These are phyloP conservation scores for Didymella segeticola DNA, from an alignment of 2,329 filamentous ascomycete genomes.

Conservation along the genomic window DNA sequence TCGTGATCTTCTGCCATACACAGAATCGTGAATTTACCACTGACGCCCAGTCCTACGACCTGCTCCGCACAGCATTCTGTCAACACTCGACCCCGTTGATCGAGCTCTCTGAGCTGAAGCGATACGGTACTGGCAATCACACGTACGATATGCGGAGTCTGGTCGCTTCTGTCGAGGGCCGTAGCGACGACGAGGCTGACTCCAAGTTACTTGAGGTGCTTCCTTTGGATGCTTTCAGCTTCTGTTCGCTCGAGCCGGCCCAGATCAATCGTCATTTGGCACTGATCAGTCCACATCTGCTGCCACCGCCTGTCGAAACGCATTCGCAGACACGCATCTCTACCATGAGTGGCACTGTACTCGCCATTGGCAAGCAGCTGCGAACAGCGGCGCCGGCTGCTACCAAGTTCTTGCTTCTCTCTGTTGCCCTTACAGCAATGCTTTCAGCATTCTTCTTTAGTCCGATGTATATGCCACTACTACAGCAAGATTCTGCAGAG, in stretches of 20 bases:
- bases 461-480: slow-evolving; percentile 19
- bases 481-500: slow-evolving; percentile 17
- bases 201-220: slow-evolving; percentile 40
- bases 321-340: slow-evolving; percentile 5
- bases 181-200: slow-evolving; percentile 25
- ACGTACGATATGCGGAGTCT: slow-evolving; percentile 33
- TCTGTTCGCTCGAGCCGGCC: slow-evolving; percentile 43
- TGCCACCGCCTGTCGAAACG: slow-evolving; percentile 6
- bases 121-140: slow-evolving; percentile 32
- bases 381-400: slow-evolving; percentile 10
- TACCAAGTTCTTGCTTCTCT: slow-evolving; percentile 10
- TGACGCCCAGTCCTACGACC: slow-evolving; percentile 24
- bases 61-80: slow-evolving; percentile 34
- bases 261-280: slow-evolving; percentile 50
- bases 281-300: slow-evolving; percentile 36
- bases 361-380: slow-evolving; percentile 17
- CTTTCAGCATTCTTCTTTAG: slow-evolving; percentile 24
- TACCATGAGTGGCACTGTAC: slow-evolving; percentile 9
- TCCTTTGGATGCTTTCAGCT: slow-evolving; percentile 43
- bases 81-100: slow-evolving; percentile 37
- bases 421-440: slow-evolving; percentile 26
- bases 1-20: slow-evolving; percentile 43
- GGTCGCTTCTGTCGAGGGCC: slow-evolving; percentile 42
- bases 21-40: slow-evolving; percentile 15
- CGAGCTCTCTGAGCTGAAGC: slow-evolving; percentile 39